Percentiles rank a stretch among this genome's conserved stretches.
Evolutionary conservation across 306 rosid genomes (phyloP).

Genomic region (Citrullus amarus): DNA sequence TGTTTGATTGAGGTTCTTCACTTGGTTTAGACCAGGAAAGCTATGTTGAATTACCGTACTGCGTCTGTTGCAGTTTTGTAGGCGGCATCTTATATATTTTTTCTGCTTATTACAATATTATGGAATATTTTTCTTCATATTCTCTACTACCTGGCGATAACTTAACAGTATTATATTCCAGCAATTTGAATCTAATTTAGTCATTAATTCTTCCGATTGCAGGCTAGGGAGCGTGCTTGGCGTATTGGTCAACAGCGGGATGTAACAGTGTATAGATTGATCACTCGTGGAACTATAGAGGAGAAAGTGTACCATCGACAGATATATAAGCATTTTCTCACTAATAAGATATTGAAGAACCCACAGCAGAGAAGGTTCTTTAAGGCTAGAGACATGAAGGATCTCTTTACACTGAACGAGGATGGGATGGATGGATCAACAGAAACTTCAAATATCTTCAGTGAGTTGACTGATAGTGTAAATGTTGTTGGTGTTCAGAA

Average conservation of each 20-base stretch:
- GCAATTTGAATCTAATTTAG: background rate
- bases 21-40: background rate
- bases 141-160: background rate
- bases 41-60: background rate
- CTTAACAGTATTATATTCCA: background rate
- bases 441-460: constrained; percentile 74
- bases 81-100: background rate
- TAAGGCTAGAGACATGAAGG: constrained; percentile 97
- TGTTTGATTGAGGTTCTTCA: background rate
- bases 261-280: constrained; percentile 83
- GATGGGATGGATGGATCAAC: constrained; percentile 61
- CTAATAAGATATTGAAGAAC: constrained; percentile 83
- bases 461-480: constrained; percentile 62
- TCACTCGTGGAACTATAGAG: constrained; percentile 92
- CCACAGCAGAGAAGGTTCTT: constrained; percentile 98
- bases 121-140: background rate
- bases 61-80: background rate
- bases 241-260: constrained; percentile 97
- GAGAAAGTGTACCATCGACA: constrained; percentile 96
- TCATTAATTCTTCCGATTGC: background rate
- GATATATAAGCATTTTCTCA: constrained; percentile 93
- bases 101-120: background rate
- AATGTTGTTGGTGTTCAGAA: constrained; percentile 43
- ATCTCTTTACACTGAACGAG: constrained; percentile 68
- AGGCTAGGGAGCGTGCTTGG: constrained; percentile 99